These are phyloP conservation scores for Tuber indicum DNA, from an alignment of 495 filamentous ascomycete genomes.

Conservation along the genomic window DNA sequence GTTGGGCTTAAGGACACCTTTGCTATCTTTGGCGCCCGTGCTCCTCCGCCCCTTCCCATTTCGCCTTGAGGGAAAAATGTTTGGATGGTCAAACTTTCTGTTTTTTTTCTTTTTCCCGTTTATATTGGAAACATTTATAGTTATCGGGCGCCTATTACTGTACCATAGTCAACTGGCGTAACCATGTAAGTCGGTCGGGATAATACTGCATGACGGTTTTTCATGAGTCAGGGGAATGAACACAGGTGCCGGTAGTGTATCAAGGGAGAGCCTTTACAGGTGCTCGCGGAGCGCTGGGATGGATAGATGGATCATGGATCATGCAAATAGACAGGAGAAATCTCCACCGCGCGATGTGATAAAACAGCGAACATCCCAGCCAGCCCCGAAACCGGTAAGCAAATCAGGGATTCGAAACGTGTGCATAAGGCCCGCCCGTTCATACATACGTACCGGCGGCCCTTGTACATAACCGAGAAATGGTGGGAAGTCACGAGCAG, in stretches of 20 bases:
- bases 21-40: not conserved
- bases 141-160: not conserved
- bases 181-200: not conserved
- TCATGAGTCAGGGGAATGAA: not conserved
- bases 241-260: not conserved
- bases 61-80: not conserved
- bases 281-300: not conserved
- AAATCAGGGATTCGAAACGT: slow-evolving; percentile 2
- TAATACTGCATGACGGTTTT: not conserved
- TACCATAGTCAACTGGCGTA: not conserved
- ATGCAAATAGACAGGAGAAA: not conserved
- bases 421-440: not conserved
- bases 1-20: not conserved
- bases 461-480: not conserved
- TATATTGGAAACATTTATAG: not conserved
- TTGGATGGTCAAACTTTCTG: not conserved
- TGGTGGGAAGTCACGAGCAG: not conserved
- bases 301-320: not conserved
- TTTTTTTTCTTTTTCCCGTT: not conserved
- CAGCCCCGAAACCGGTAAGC: not conserved
- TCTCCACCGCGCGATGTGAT: not conserved
- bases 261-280: not conserved
- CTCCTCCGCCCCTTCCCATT: not conserved
- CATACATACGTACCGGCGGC: not conserved
- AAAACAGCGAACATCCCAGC: not conserved